Evolutionary conservation across 805 yeast species (phyloP).

Genomic region (Metschnikowia colocasiae): DNA sequence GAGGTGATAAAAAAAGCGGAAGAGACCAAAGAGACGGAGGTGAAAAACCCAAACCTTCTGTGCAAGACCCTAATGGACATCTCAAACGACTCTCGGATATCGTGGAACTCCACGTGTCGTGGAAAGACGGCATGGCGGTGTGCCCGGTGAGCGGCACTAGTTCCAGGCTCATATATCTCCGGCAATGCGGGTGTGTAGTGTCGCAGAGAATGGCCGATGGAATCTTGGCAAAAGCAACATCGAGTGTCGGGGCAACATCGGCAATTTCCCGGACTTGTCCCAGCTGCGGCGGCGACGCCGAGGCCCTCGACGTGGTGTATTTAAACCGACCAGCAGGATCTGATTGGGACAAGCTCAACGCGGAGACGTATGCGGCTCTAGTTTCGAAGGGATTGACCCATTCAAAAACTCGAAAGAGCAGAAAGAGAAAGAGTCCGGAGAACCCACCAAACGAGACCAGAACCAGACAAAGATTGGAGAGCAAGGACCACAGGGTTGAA

Average conservation of each 20-base stretch:
- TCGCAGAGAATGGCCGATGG: constrained; percentile 14
- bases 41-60: too few species aligned
- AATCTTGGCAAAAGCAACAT: constrained; percentile 4
- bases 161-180: constrained; percentile 25
- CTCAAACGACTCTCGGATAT: constrained; percentile 15
- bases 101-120: constrained; percentile 12
- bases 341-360: constrained; percentile 12
- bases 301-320: constrained; percentile 31
- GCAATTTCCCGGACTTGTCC: constrained; percentile 27
- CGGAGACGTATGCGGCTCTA: constrained; percentile 14
- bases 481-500: too few species aligned
- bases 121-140: constrained; percentile 16
- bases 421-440: constrained; percentile 3
- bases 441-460: not conserved
- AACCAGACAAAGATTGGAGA: not conserved
- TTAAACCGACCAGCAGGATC: constrained; percentile 24
- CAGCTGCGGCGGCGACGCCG: constrained; percentile 19
- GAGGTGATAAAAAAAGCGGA: too few species aligned
- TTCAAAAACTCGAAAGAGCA: constrained; percentile 19
- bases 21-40: not conserved
- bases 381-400: constrained; percentile 20
- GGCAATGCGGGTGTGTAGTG: constrained; percentile 40
- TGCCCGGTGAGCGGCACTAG: constrained; percentile 33
- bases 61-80: too few species aligned
- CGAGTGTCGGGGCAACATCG: not conserved